Conservation (phyloP, 805 yeast genomes). For the Barnettozyma vustinii region DNA sequence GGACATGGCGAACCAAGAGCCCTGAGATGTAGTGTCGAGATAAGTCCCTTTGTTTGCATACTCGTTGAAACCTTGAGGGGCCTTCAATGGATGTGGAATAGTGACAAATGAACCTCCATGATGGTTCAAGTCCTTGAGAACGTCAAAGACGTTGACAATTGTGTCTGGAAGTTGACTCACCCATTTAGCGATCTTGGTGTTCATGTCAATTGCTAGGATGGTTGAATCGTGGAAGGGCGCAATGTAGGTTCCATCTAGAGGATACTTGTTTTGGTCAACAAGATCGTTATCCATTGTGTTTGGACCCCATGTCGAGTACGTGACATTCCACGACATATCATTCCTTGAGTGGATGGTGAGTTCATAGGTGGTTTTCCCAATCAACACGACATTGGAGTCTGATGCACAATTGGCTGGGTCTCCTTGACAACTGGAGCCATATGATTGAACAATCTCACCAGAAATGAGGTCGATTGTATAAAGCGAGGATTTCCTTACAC, state of each 20-base stretch:
- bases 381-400: slow-evolving; percentile 37
- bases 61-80: slow-evolving; percentile 20
- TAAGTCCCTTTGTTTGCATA: slow-evolving; percentile 45
- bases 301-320: slow-evolving; percentile 88
- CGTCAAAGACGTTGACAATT: slow-evolving; percentile 76
- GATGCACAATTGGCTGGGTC: slow-evolving; percentile 3
- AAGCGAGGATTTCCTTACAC: slow-evolving; percentile 69
- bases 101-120: slow-evolving; percentile 36
- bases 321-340: slow-evolving; percentile 75
- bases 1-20: slow-evolving; percentile 86
- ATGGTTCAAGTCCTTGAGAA: slow-evolving; percentile 32
- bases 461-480: slow-evolving; percentile 67
- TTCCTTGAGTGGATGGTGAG: slow-evolving; percentile 70
- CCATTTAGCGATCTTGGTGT: slow-evolving; percentile 75
- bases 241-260: slow-evolving; percentile 70
- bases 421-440: slow-evolving; percentile 41
- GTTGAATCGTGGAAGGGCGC: slow-evolving; percentile 83
- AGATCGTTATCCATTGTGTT: slow-evolving; percentile 66
- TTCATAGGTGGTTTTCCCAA: slow-evolving; percentile 72
- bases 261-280: slow-evolving; percentile 42
- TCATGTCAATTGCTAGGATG: slow-evolving; percentile 65
- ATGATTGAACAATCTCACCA: slow-evolving; percentile 68
- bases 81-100: slow-evolving; percentile 62
- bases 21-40: slow-evolving; percentile 55
- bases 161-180: slow-evolving; percentile 65